A percentile compares a stretch with the other conserved stretches of the same genome.
Evolutionary conservation across 129 eudicot species (phyloP).

Genomic region (Flaveria robusta): DNA sequence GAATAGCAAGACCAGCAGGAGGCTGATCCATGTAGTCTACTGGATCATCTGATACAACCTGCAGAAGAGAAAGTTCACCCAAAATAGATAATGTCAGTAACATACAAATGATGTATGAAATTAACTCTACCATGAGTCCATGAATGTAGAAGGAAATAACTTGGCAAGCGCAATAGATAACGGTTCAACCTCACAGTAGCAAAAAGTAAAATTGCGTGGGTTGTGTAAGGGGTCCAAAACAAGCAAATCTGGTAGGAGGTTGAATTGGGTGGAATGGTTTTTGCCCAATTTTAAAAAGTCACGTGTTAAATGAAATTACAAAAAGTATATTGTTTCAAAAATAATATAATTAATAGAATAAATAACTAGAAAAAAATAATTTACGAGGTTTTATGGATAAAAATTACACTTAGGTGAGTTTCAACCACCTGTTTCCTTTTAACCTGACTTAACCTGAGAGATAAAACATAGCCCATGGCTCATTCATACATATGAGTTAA

Average conservation of each 20-base stretch:
- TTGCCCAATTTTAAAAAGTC: not conserved
- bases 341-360: not conserved
- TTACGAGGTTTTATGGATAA: not conserved
- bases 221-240: not conserved
- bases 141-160: conserved; percentile 12
- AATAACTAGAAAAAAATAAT: not conserved
- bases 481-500: not conserved
- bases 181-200: conserved; percentile 16
- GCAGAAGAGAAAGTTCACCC: conserved; percentile 31
- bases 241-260: not conserved
- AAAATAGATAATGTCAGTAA: conserved; percentile 9
- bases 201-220: not conserved
- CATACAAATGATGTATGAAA: conserved; percentile 3
- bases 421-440: not conserved
- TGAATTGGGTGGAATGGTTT: not conserved
- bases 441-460: not conserved
- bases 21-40: conserved; percentile 90
- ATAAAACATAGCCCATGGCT: not conserved
- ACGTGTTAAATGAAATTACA: not conserved
- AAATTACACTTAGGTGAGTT: not conserved
- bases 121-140: conserved; percentile 3
- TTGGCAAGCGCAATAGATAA: not conserved
- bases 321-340: not conserved
- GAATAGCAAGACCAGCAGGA: conserved; percentile 85
- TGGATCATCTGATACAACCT: conserved; percentile 78